Evolutionary conservation across 1,284 basidiomycete genomes (phyloP), one percentile per base, ranked within the genome.

Genomic region (Moesziomyces parantarcticus): DNA sequence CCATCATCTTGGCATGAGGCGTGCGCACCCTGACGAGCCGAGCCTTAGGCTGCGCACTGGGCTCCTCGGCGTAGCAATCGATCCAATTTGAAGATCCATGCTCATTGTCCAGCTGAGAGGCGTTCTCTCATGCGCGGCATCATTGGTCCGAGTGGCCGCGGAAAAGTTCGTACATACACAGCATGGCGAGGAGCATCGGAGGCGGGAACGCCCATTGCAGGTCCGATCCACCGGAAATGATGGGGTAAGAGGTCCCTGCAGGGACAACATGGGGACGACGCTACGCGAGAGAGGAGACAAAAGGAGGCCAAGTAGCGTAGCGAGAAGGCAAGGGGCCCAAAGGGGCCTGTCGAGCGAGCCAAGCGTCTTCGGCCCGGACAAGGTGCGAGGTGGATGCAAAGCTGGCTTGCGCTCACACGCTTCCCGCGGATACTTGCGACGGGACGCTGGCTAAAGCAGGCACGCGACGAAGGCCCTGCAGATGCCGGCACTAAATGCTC

Each of bases 371-470:
- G 42, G 14, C 23, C 22, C 11, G 22, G n/a, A 32, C 21, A 13
- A 11, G 22, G 43, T 5, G 13, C 21, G 21, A 18, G 3, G 36
- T 36, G 11, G 20, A 41, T 14, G 5, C 14, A 26, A 13, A 39
- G 20, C 22, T 25, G 49, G 20, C 22, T 25, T 23, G 36, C 16
- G 42, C 29, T 53, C 42, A 52, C 51, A 53, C 43, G 43, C 51
- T 53, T 13, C 51, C 51, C 43, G 51, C 22, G 25, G 42, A 20
- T 44, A 42, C 25, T 23, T 45, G 22, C 25, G 9, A 23, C 41
- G 26, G 26, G 45, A 14, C 14, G 34, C 21, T 14, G 39, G 14
- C 13, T 8, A 8, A 40, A 50, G 20, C 21, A 23, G 5, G 29
- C 29, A 36, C 18, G 47, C 29, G 43, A 45, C 43, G 43, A 45